Base-by-base conservation (phyloP, 805 yeast species). In the Barnettozyma wickerhamii region DNA sequence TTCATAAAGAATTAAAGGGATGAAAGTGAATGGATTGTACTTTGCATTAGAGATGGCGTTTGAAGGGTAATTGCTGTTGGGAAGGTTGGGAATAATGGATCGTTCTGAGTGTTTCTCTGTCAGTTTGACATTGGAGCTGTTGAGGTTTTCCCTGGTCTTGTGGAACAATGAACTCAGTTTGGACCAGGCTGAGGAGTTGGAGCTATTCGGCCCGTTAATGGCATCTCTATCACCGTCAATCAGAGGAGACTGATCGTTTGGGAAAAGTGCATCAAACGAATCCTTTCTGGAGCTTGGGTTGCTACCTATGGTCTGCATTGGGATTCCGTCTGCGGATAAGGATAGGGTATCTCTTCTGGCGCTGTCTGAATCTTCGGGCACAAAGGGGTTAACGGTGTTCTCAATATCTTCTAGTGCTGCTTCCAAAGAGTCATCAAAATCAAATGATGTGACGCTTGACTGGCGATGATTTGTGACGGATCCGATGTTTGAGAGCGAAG, bases 21-120 rank as follows among this genome's bases (percentile, higher is more conserved):
- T 64, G 55, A 93, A 93, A 2, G 95, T 80, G 28, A 88, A 59
- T 3, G 93, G 86, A 52, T 86, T 86, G 64, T 93, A 93, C 63
- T 90, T 91, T 18, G 99, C 98, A 63, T 93, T 93, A 35, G 95
- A 85, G 12, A 93, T 75, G 6, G 93, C 86, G 60, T 93, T 93
- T 10, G 87, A 65, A 2, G 93, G 68, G 41, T 65, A 68, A 35
- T 52, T 59, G 35, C 59, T 44, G 6, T 63, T 63, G 2, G 73
- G 68, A 24, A 69, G 62, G 18, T 64, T 65, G 4, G 74, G 73
- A 46, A 66, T 66, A 3, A 71, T 62, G 33, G 65, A 66, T 51
- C 75, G 60, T 46, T 68, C 72, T 2, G 50, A 43, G 43, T 60
- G 56, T 26, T 56, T 50, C 18, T 60, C 60, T 3, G 57, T 55